These are phyloP conservation scores for Epichloe sibirici DNA, from an alignment of 2,329 filamentous ascomycete genomes.

Conservation along the genomic window DNA sequence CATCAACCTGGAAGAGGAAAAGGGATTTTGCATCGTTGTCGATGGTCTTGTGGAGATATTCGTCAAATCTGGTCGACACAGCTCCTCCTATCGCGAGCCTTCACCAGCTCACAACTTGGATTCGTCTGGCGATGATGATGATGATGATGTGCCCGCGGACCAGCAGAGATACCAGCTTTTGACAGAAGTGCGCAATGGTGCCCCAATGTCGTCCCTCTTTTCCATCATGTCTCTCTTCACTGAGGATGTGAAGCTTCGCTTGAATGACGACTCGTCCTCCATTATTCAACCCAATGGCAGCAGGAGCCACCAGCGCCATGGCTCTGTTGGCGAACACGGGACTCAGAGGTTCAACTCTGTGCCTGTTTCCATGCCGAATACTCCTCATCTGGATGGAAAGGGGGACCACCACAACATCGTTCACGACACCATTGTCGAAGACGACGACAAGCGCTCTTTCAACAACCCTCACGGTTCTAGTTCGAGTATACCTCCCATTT, in stretches of 20 bases:
- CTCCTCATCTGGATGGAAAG: slow-evolving; percentile 25
- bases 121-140: slow-evolving; percentile 33
- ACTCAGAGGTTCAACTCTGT: slow-evolving; percentile 6
- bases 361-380: slow-evolving; percentile 23
- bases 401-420: slow-evolving; percentile 2
- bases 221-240: slow-evolving; percentile 96
- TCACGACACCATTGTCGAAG: slow-evolving; percentile 9
- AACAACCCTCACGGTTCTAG: slow-evolving; percentile 5
- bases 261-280: slow-evolving; percentile 46
- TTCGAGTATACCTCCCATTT: slow-evolving; percentile 60
- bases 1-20: slow-evolving; percentile 88
- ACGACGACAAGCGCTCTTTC: slow-evolving; percentile 4
- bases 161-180: slow-evolving; percentile 87
- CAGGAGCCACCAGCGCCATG: slow-evolving; percentile 18
- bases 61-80: slow-evolving; percentile 63
- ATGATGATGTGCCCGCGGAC: slow-evolving; percentile 55
- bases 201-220: slow-evolving; percentile 96
- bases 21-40: slow-evolving; percentile 94
- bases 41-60: slow-evolving; percentile 96
- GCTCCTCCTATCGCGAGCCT: slow-evolving; percentile 1
- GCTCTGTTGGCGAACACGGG: slow-evolving; percentile 12
- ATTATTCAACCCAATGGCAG: slow-evolving; percentile 11
- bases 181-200: slow-evolving; percentile 94
- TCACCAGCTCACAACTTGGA: slow-evolving; percentile 22
- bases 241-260: slow-evolving; percentile 74